Evolutionary conservation across 169 alveolate genomes (phyloP), one percentile per base, ranked within the genome.

Genomic region (Cryptosporidium sp.): DNA sequence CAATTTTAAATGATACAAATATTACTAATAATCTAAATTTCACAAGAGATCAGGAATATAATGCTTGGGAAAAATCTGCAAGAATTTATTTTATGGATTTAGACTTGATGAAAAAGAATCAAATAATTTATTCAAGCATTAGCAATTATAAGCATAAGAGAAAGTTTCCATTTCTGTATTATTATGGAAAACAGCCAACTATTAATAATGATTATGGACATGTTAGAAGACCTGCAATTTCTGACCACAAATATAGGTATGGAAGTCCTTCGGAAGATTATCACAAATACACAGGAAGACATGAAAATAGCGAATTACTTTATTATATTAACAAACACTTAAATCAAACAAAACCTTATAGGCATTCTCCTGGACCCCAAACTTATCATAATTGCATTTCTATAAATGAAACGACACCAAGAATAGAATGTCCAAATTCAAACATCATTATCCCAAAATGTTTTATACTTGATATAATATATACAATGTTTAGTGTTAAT

Each of bases 201-300:
- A 37, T 43, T 18, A 21, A 43, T 9, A 80, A 80, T 62, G 45
- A 43, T 31, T 80, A 41, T 65, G 89, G 89, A 23, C 75, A 80
- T 80, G 48, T 65, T 29, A 80, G 89, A 62, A 80, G 62, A 21
- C 89, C 89, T 9, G 89, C 89, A 48, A 65, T 62, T 39, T 80
- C 89, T 10, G 89, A 80, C 26, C 62, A 65, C 26, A 80, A 65
- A 80, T 80, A 62, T 26, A 80, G 75, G 26, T 80, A 61, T 65
- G 89, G 75, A 18, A 80, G 89, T 48, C 89, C 89, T 21, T 12
- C 65, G 1, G 89, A 80, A 39, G 68, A 80, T 31, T 80, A 62
- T 41, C 55, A 65, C 33, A 45, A 62, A 18, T 80, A 80, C 35
- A 80, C 80, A 6, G 89, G 89, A 29, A 65, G 65, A 18, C 59